These are phyloP conservation scores for Corylus americana DNA, from an alignment of 306 rosid species.

Conservation along the genomic window DNA sequence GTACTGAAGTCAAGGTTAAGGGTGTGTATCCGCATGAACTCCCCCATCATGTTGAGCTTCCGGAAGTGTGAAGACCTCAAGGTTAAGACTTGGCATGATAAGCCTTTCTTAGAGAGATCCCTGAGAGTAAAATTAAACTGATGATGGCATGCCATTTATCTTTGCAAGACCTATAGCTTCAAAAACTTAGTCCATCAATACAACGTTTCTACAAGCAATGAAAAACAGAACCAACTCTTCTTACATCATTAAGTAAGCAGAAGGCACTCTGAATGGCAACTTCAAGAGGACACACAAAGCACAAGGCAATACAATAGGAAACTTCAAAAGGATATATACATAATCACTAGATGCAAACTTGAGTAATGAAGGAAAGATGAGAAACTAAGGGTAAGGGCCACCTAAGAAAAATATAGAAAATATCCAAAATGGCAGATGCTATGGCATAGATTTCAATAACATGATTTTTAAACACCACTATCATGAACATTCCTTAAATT, in stretches of 20 bases:
- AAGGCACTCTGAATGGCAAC: constrained; percentile 1
- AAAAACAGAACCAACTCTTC: constrained; percentile 22
- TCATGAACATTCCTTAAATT: neutral
- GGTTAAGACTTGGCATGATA: constrained; percentile 70
- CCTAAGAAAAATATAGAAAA: neutral
- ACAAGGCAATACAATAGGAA: neutral
- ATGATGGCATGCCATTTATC: constrained; percentile 16
- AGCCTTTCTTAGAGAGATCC: constrained; percentile 70
- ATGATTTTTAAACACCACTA: neutral
- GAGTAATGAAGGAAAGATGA: constrained; percentile 9
- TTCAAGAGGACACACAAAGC: constrained; percentile 4
- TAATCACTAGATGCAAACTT: neutral
- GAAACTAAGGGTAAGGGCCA: constrained; percentile 18
- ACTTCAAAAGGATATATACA: constrained; percentile 5
- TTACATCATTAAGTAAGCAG: constrained; percentile 12
- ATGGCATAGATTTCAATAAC: neutral
- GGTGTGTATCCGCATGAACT: constrained; percentile 63
- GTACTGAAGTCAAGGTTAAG: constrained; percentile 79
- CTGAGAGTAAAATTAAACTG: constrained; percentile 44
- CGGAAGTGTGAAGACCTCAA: constrained; percentile 63
- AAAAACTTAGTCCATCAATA: constrained; percentile 21
- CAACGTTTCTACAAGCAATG: constrained; percentile 25
- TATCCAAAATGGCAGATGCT: neutral
- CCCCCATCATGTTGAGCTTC: constrained; percentile 71
- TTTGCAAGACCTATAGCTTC: constrained; percentile 17